Evolutionary conservation across 768 basidiomycete species (phyloP), one percentile per base, ranked within the genome.

Genomic region (Leccinum uliginosum): DNA sequence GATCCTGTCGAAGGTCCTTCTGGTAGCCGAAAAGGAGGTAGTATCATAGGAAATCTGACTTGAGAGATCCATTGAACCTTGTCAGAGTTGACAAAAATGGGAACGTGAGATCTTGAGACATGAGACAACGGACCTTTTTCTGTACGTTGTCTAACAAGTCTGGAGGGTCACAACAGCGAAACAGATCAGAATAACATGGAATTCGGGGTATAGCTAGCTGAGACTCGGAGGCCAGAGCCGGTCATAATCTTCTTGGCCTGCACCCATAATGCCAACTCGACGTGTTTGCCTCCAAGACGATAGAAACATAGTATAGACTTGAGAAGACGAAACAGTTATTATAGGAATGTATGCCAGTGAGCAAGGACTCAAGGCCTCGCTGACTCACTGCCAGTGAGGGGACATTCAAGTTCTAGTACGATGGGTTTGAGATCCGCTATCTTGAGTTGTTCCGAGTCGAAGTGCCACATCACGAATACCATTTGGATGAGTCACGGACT

Each of bases 101-200:
- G 27, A 53, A 48, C 55, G 27, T 3, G 30, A 55, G 23, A 43
- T n/a, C n/a, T n/a, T n/a, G n/a, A n/a, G n/a, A n/a, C 55, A 29
- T 3, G 30, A 55, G 23, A 43, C 29, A 32, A 79, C 85, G 57
- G 43, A 91, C 97, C 91, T 98, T 98, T 80, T 99, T 97, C 80
- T 98, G 94, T 30, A 99, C 97, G 84, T 99, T 99, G 77, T 97
- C 97, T 62, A 99, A 81, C 51, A 95, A 98, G 73, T 98, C 95
- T 32, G 95, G 95, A 52, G 91, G 93, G 80, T 99, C 97, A 30
- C 29, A 64, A 98, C 86, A 46, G 97, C 94, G 74, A 97, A 99
- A 74, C 96, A 98, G 76, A 99, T 97, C 65, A 98, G 84, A 78
- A 99, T 98, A 74, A 99, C 95, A 73, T 99, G 95, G 19, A 93